Percentiles rank a stretch among this genome's conserved stretches.
Evolutionary conservation across 2,329 filamentous ascomycete genomes (phyloP).

Genomic region (Bretziella fagacearum): DNA sequence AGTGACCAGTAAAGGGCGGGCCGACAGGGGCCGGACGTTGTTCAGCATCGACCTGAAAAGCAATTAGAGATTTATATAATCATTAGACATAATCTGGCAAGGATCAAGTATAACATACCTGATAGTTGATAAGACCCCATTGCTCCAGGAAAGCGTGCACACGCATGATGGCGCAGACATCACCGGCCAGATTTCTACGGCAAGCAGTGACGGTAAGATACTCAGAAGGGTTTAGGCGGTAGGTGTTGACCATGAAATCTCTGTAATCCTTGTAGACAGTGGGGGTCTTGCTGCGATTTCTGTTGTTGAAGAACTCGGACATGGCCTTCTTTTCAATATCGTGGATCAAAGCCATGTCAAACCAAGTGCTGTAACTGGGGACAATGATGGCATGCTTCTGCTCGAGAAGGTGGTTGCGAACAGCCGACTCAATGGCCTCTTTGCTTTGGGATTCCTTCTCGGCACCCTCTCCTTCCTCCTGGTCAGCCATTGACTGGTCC

Average conservation of each 20-base stretch:
- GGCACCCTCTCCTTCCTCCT: conserved; percentile 34
- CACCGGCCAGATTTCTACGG: conserved; percentile 81
- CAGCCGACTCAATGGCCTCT: conserved; percentile 64
- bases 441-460: conserved; percentile 53
- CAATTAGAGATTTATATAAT: background rate
- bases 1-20: conserved; percentile 92
- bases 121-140: conserved; percentile 98
- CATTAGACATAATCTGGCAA: background rate
- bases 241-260: conserved; percentile 99
- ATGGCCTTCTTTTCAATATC: conserved; percentile 85
- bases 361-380: conserved; percentile 96
- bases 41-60: conserved; percentile 72
- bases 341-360: conserved; percentile 91
- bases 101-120: conserved; percentile 37
- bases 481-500: conserved; percentile 32
- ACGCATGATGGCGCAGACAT: conserved; percentile 98
- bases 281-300: conserved; percentile 94
- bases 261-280: conserved; percentile 97
- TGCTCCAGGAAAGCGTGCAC: conserved; percentile 96
- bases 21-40: conserved; percentile 89
- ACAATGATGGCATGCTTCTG: conserved; percentile 94
- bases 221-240: conserved; percentile 85
- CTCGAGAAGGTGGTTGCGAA: conserved; percentile 77
- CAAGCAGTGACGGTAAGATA: conserved; percentile 96
- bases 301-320: conserved; percentile 95